These are phyloP conservation scores for Acacia crassicarpa DNA, from an alignment of 306 rosid species.

Conservation along the genomic window DNA sequence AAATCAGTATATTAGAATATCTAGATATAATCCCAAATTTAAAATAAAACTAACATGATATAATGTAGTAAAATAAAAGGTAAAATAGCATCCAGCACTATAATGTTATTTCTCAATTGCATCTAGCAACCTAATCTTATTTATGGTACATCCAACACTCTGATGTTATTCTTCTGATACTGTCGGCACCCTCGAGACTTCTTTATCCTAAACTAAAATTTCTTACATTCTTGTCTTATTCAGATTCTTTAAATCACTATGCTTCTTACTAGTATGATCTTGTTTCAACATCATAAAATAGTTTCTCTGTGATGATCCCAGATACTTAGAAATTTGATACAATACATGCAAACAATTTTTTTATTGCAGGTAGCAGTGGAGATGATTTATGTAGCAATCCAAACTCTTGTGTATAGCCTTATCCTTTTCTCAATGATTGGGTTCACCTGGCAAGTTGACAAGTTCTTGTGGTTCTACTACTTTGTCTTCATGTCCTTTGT, in stretches of 20 bases:
- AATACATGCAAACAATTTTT: slow-evolving; percentile 13
- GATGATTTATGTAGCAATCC: slow-evolving; percentile 49
- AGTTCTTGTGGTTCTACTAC: slow-evolving; percentile 65
- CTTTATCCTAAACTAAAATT: too few relatives aligned
- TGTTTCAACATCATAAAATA: neutral
- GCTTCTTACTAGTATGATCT: neutral
- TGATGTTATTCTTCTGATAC: too few relatives aligned
- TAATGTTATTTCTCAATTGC: too few relatives aligned
- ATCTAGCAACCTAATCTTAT: too few relatives aligned
- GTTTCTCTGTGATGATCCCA: neutral
- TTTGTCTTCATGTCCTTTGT: slow-evolving; percentile 48
- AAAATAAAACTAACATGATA: too few relatives aligned
- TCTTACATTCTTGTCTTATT: too few relatives aligned
- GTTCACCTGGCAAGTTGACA: slow-evolving; percentile 48
- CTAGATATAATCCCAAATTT: too few relatives aligned
- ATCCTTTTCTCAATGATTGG: slow-evolving; percentile 63
- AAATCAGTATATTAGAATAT: too few relatives aligned
- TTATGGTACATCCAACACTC: too few relatives aligned
- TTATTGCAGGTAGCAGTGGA: slow-evolving; percentile 53
- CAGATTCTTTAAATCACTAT: neutral
- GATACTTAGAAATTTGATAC: slow-evolving; percentile 4
- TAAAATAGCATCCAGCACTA: too few relatives aligned
- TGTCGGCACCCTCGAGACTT: too few relatives aligned
- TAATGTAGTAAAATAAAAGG: too few relatives aligned
- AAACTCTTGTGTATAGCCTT: slow-evolving; percentile 46